Evolutionary conservation across 257 asterid genomes (phyloP), one percentile per base, ranked within the genome.

Genomic region (Ajuga chamaepitys): DNA sequence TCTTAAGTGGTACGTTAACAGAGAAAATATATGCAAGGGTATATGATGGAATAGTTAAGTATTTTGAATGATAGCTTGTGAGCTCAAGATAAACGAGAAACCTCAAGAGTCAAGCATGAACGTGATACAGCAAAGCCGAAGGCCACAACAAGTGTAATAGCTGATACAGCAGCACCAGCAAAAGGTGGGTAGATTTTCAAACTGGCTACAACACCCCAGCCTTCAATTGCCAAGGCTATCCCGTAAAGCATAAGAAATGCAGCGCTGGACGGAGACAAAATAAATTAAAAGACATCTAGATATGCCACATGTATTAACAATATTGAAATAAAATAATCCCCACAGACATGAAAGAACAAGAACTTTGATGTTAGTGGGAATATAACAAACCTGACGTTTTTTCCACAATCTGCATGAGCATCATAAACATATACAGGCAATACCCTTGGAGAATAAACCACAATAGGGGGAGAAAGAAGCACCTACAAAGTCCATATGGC

Each of bases 151-250:
- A 94, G 97, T 50, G 97, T 94, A 72, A 90, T 58, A 55, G 99
- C 99, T 42, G 99, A 94, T 20, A 94, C 97, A 40, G 99, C 96
- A 50, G 99, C 99, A 68, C 99, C 99, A 73, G 94, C 97, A 76
- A 94, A 94, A 9, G 99, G 97, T 38, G 97, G 97, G 81, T 90
- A 86, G 48, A 94, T 88, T 74, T 90, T 91, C 88, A 94, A 88
- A 71, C 99, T 94, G 70, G 99, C 99, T 56, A 94, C 99, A 40
- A 94, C 99, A 45, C 99, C 99, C 99, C 99, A 94, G 59, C 99
- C 97, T 87, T 94, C 99, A 67, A 58, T 82, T 53, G 99, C 99
- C 85, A 94, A 79, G 30, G 96, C 99, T 63, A 94, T 77, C 67
- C 95, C 99, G 51, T 90, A 94, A 58, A 94, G 97, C 87, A 94